Evolutionary conservation across 2,329 filamentous ascomycete species (phyloP).

Genomic region (Pyricularia sp.): DNA sequence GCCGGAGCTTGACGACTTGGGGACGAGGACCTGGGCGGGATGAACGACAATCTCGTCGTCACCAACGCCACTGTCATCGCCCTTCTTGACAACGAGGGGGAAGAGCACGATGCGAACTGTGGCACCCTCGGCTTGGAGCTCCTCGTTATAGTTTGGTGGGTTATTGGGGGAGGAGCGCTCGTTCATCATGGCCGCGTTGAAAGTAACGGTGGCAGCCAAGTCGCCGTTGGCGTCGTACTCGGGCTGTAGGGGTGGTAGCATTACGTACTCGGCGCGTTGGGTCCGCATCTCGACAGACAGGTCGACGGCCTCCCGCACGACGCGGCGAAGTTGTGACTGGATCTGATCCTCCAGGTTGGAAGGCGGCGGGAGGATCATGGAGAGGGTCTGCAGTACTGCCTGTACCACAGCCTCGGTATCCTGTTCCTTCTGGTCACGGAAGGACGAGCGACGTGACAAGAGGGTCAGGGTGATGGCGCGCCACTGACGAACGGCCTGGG

Average conservation of each 20-base stretch:
- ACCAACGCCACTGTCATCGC: slow-evolving; percentile 77
- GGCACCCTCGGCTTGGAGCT: slow-evolving; percentile 65
- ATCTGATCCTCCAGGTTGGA: slow-evolving; percentile 72
- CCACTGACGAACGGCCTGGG: slow-evolving; percentile 90
- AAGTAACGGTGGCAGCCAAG: slow-evolving; percentile 74
- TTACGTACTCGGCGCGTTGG: slow-evolving; percentile 94
- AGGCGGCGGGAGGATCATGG: slow-evolving; percentile 78
- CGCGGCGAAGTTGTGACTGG: slow-evolving; percentile 73
- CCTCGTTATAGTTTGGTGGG: slow-evolving; percentile 52
- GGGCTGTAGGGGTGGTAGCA: slow-evolving; percentile 89
- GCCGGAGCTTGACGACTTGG: slow-evolving; percentile 30
- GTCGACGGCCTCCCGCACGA: slow-evolving; percentile 80
- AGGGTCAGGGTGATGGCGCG: slow-evolving; percentile 90
- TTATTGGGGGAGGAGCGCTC: slow-evolving; percentile 55
- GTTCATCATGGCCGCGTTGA: slow-evolving; percentile 93
- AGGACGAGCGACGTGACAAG: slow-evolving; percentile 70
- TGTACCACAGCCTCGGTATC: slow-evolving; percentile 96
- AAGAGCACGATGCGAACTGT: slow-evolving; percentile 90
- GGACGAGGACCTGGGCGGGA: slow-evolving; percentile 86
- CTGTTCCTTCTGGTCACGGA: slow-evolving; percentile 70
- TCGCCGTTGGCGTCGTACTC: slow-evolving; percentile 94
- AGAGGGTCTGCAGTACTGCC: slow-evolving; percentile 77
- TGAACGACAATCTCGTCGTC: slow-evolving; percentile 94
- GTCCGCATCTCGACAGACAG: slow-evolving; percentile 96
- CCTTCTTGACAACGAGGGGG: slow-evolving; percentile 92